phyloP scores from a whole-genome alignment of 768 basidiomycete species.

The Phylloporus sp. region DNA sequence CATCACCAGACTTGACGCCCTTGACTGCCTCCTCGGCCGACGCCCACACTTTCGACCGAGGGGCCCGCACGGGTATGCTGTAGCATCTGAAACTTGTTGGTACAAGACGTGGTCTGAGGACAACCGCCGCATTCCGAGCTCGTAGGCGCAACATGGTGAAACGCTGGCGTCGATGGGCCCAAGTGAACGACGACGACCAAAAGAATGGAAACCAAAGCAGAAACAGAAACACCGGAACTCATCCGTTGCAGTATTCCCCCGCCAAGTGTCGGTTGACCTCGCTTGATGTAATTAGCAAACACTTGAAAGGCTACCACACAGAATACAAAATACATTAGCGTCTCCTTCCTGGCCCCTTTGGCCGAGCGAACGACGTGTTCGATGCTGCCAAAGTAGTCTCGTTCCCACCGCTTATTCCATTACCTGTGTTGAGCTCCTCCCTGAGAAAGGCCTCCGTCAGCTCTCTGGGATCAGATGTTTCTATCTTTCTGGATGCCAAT shows the following conservation, averaged over 20 bases:
- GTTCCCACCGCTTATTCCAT: constrained; percentile 1
- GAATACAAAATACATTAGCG: constrained; percentile 34
- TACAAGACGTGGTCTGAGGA: constrained; percentile 15
- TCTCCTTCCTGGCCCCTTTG: constrained; percentile 64
- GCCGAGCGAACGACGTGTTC: constrained; percentile 60
- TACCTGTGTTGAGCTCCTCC: constrained; percentile 47
- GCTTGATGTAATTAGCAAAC: neutral
- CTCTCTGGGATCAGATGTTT: constrained; percentile 79
- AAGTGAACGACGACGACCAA: neutral
- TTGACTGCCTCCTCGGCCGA: constrained; percentile 81
- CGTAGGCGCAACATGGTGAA: constrained; percentile 22
- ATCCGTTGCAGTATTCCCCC: constrained; percentile 11
- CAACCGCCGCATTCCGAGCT: constrained; percentile 10
- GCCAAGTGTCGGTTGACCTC: neutral
- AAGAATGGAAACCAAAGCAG: neutral
- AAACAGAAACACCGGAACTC: constrained; percentile 20
- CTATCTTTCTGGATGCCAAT: constrained; percentile 61
- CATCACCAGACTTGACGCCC: constrained; percentile 77
- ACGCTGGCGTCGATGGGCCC: neutral
- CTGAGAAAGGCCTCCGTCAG: constrained; percentile 61
- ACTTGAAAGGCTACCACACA: too few relatives aligned
- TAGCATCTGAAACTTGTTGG: constrained; percentile 20
- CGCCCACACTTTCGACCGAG: constrained; percentile 67
- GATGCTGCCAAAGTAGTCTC: constrained; percentile 7
- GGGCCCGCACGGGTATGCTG: constrained; percentile 23